Base-by-base conservation (phyloP, 495 filamentous ascomycete species). In the Podospora fimiseda region DNA sequence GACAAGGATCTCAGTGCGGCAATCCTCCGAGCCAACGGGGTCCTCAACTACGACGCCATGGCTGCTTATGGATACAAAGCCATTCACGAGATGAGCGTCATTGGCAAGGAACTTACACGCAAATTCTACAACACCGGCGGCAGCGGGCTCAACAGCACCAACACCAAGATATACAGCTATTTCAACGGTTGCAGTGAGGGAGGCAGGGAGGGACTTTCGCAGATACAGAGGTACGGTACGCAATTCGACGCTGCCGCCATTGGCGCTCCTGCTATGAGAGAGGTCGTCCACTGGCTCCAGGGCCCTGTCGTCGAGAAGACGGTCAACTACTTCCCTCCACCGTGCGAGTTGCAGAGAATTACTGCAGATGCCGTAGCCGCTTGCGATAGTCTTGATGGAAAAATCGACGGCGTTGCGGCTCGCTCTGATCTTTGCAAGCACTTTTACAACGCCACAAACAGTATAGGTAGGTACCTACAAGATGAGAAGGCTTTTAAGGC, bases 161-260 rank as follows among this genome's bases (percentile, higher is more conserved):
- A 19, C 3, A 44, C 42, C 42, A 78, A 77, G 63, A 48, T 78
- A 1, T 80, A 79, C 54, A 64, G 74, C 2, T 80, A 79, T 54
- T 80, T 71, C 47, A 72, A 79, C 40, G 75, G 75, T 0, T 80
- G 77, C 57, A 76, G 73, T 1, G 75, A 79, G 24, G 77, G 77
- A 3, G 77, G 77, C 2, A 65, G 75, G n/a, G 73, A 78, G 43
- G 77, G 77, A 2, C 69, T 59, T 71, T 76, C 70, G 57, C 76
- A 80, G 55, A 63, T 78, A 18, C 77, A 81, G 59, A 75, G 76
- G 16, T 80, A 66, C 52, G 74, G 65, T 0, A 69, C 72, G 8
- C 66, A 74, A 38, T 79, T 72, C 18, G 79, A 81, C 51, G 79
- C 77, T 30, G 71, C 63, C 1, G 69, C 75, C 37, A 66, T 65